Percentiles rank a stretch among this genome's conserved stretches.
These are phyloP conservation scores for Pseudognaphalium luteoalbum DNA, from an alignment of 129 eudicot genomes.

Conservation along the genomic window DNA sequence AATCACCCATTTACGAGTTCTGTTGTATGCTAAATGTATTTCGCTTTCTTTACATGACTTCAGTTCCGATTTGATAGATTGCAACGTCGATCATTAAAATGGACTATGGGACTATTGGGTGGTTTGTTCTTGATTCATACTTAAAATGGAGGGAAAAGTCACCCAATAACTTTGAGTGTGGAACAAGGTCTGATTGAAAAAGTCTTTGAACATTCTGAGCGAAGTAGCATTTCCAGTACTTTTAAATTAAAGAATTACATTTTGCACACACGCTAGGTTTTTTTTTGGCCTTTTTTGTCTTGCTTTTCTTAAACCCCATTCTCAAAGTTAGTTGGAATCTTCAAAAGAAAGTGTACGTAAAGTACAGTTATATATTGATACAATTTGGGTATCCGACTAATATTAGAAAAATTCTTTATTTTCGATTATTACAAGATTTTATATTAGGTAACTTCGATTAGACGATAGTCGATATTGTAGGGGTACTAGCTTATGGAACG, in stretches of 20 bases:
- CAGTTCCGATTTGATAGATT: background rate
- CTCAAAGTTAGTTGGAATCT: background rate
- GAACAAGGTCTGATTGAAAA: conserved; percentile 13
- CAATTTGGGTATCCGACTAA: background rate
- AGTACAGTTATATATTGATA: background rate
- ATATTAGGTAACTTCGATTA: background rate
- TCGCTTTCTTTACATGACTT: background rate
- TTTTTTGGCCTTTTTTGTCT: background rate
- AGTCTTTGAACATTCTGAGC: conserved; percentile 15
- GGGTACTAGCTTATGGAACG: background rate
- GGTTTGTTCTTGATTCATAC: conserved; percentile 23
- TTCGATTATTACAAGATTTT: background rate
- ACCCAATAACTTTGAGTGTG: conserved; percentile 25
- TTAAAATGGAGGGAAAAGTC: conserved; percentile 32
- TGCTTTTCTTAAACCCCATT: background rate
- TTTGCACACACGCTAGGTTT: background rate
- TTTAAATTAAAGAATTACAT: conserved; percentile 1
- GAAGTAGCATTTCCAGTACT: background rate
- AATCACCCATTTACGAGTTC: background rate
- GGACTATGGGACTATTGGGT: background rate
- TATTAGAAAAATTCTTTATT: too few relatives aligned
- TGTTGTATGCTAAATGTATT: background rate
- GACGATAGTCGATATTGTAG: background rate
- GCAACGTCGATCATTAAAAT: background rate
- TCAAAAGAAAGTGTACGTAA: background rate